These are phyloP conservation scores for Bipolaris gigantea DNA, from an alignment of 2,329 filamentous ascomycete species.

Conservation along the genomic window DNA sequence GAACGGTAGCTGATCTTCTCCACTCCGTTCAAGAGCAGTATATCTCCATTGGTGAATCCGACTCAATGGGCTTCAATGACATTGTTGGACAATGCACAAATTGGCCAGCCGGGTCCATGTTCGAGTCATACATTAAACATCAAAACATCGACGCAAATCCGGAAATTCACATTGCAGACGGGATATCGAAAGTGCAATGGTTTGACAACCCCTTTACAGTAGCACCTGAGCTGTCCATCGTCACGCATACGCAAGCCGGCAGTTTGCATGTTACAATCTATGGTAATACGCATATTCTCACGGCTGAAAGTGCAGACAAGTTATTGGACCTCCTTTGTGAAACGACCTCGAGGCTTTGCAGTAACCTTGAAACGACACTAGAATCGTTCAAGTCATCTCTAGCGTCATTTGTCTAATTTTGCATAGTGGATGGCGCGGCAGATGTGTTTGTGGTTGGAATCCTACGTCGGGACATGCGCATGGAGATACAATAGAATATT, in stretches of 20 bases:
- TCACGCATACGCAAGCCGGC: background rate
- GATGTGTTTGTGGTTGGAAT: too few relatives aligned
- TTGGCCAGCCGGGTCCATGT: background rate
- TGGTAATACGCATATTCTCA: background rate
- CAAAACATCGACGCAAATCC: background rate
- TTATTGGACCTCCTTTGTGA: background rate
- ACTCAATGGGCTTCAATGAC: background rate
- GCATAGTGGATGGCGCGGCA: too few relatives aligned
- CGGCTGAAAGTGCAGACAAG: background rate
- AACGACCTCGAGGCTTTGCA: background rate
- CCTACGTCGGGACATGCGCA: too few relatives aligned
- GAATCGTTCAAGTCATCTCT: too few relatives aligned
- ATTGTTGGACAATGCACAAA: background rate
- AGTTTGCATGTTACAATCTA: background rate
- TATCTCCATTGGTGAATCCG: constrained; percentile 18
- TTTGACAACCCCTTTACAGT: background rate
- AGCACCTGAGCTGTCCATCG: background rate
- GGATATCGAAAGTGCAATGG: too few relatives aligned
- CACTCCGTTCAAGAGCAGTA: constrained; percentile 41
- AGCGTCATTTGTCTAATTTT: too few relatives aligned
- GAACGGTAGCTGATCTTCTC: constrained; percentile 1
- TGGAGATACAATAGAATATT: too few relatives aligned
- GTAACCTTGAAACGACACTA: too few relatives aligned
- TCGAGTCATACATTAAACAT: background rate
- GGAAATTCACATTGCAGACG: background rate